These are phyloP conservation scores for Umbilicus rupestris DNA, from an alignment of 164 flowering plant species.

Conservation along the genomic window DNA sequence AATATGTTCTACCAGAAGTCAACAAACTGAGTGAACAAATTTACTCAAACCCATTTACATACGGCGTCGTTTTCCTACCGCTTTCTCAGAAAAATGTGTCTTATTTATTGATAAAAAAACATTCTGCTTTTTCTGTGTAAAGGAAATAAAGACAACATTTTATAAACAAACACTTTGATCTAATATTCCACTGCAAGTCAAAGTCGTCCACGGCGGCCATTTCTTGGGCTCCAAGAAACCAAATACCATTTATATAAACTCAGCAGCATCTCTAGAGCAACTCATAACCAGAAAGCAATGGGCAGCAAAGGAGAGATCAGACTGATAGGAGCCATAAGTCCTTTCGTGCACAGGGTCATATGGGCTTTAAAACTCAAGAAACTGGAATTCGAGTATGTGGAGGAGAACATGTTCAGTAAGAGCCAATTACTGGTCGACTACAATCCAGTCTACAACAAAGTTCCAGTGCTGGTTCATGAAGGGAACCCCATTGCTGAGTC, in stretches of 20 bases:
- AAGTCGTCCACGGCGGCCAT: neutral
- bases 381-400: conserved; percentile 16
- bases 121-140: too few species aligned
- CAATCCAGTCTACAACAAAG: conserved; percentile 12
- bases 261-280: neutral
- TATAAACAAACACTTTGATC: too few species aligned
- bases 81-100: too few species aligned
- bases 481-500: conserved; percentile 6
- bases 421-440: conserved; percentile 6
- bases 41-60: too few species aligned
- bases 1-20: too few species aligned
- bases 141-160: too few species aligned
- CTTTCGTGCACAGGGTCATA: conserved; percentile 18
- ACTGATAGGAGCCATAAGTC: conserved; percentile 11
- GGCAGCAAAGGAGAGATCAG: neutral
- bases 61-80: too few species aligned
- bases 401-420: conserved; percentile 18
- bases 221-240: conserved; percentile 1
- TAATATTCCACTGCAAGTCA: too few species aligned
- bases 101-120: too few species aligned
- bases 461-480: conserved; percentile 8
- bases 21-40: too few species aligned
- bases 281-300: conserved; percentile 21
- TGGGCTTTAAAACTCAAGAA: conserved; percentile 27
- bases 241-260: neutral